Base-by-base conservation (phyloP, 768 basidiomycete species). In the Mycena olivaceomarginata region DNA sequence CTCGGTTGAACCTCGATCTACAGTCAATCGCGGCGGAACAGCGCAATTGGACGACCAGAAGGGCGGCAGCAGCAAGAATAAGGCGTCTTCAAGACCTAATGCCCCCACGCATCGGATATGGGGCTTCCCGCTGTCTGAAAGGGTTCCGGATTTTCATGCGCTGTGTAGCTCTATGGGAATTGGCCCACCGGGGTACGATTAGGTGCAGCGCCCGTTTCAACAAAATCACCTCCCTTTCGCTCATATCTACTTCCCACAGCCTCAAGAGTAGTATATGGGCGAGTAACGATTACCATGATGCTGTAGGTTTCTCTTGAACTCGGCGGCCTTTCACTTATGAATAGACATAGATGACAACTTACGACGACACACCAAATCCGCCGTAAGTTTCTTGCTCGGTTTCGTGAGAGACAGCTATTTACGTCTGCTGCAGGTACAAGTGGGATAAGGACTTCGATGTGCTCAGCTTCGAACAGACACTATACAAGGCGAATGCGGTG, bases 361-460 rank as follows among this genome's bases (percentile, higher is more conserved):
- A 75, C 18, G 67, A 64, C 48, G 74, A 69, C 2, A 6, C 53
- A 8, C 37, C 66, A 0, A 22, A 9, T 39, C 22, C 56, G 15
- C 37, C n/a, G 73, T 68, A 63, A 12, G 0, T 56, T n/a, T n/a
- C 12, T 2, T 5, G 12, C 20, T 56, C 20, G 11, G 5, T n/a
- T 20, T 20, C 4, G 22, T 4, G 9, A 7, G 15, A 0, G 18
- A 9, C 1, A 37, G 2, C 31, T 31, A 31, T 3, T 37, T 16
- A 20, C n/a, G 2, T 64, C 62, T 9, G 5, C 5, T 37, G 11
- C 67, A 75, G 74, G 12, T 75, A 75, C 59, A 69, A 65, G 41
- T 75, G 74, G 74, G 62, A 70, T 51, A 46, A 48, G 4, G 16
- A 9, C 8, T 75, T 75, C 67, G 22, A 69, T 15, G 4, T 69